Evolutionary conservation across 768 basidiomycete species (phyloP).

Genomic region (Auricularia auricula-judae): DNA sequence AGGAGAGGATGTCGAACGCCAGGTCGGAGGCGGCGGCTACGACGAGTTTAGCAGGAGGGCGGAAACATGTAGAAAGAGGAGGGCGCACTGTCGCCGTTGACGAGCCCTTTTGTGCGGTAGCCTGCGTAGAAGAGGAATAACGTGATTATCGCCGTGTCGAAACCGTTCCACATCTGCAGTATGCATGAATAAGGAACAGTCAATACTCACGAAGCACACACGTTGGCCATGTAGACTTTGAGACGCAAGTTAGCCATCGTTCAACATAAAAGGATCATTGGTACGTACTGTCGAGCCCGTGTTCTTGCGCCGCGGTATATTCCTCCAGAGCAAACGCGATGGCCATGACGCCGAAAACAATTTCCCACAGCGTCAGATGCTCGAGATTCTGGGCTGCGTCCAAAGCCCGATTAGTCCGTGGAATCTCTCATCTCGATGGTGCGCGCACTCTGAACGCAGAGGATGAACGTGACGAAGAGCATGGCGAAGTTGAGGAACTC

Average conservation of each 20-base stretch:
- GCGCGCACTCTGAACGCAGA: constrained; percentile 62
- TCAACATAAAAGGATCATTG: not conserved
- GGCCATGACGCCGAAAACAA: constrained; percentile 64
- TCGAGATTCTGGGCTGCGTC: constrained; percentile 44
- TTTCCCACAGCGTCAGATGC: constrained; percentile 49
- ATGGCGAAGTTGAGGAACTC: constrained; percentile 70
- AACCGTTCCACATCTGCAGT: constrained; percentile 78
- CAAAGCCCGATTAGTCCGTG: not conserved
- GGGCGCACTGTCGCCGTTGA: constrained; percentile 36
- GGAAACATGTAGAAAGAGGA: not conserved
- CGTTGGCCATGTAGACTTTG: constrained; percentile 75
- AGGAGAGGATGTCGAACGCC: constrained; percentile 76
- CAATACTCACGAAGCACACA: constrained; percentile 16
- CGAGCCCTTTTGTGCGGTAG: constrained; percentile 55
- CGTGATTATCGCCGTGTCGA: constrained; percentile 64
- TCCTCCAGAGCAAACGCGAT: constrained; percentile 75
- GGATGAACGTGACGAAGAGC: constrained; percentile 55
- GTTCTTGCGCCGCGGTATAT: constrained; percentile 77
- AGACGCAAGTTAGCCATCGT: not conserved
- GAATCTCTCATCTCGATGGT: not conserved
- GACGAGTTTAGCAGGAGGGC: not conserved
- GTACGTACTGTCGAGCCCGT: constrained; percentile 75
- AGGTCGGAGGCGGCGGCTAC: constrained; percentile 41
- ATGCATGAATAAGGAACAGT: not conserved
- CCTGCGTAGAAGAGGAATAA: constrained; percentile 59